Evolutionary conservation across 768 basidiomycete genomes (phyloP).

Genomic region (Mycena filopes): DNA sequence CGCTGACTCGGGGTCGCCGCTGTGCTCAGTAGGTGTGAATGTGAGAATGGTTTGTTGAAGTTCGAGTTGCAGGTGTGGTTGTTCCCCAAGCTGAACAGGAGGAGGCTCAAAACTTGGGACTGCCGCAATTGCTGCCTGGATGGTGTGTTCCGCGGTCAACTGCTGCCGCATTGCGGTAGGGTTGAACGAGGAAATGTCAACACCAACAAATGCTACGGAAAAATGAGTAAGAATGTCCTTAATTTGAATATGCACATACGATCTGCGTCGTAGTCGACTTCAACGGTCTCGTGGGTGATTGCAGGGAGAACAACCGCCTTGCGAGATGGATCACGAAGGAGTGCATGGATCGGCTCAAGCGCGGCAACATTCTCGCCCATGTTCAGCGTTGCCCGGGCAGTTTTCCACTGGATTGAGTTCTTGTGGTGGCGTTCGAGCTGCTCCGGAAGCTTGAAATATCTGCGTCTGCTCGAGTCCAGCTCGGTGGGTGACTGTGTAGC

Average conservation of each 20-base stretch:
- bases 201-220: background rate
- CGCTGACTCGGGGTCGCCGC: slow-evolving; percentile 3
- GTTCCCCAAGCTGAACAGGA: background rate
- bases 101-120: slow-evolving; percentile 6
- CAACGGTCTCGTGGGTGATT: slow-evolving; percentile 9
- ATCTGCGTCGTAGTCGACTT: slow-evolving; percentile 15
- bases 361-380: slow-evolving; percentile 5
- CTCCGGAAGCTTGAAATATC: slow-evolving; percentile 33
- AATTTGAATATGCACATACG: background rate
- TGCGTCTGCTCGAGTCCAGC: slow-evolving; percentile 13
- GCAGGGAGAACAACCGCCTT: slow-evolving; percentile 15
- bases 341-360: slow-evolving; percentile 4
- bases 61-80: background rate
- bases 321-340: slow-evolving; percentile 9
- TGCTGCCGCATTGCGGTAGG: slow-evolving; percentile 18
- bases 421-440: slow-evolving; percentile 35
- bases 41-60: slow-evolving; percentile 9
- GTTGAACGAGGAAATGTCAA: slow-evolving; percentile 13
- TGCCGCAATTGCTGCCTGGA: background rate
- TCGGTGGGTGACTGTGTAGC: slow-evolving; percentile 13
- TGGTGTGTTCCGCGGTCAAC: background rate
- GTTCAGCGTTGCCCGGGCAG: slow-evolving; percentile 13
- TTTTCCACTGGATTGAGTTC: slow-evolving; percentile 21
- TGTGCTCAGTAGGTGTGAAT: background rate
- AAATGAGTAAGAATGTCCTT: background rate